Evolutionary conservation across 345 rosid genomes (phyloP), one percentile per base, ranked within the genome.

Genomic region (Trapa bicornis): DNA sequence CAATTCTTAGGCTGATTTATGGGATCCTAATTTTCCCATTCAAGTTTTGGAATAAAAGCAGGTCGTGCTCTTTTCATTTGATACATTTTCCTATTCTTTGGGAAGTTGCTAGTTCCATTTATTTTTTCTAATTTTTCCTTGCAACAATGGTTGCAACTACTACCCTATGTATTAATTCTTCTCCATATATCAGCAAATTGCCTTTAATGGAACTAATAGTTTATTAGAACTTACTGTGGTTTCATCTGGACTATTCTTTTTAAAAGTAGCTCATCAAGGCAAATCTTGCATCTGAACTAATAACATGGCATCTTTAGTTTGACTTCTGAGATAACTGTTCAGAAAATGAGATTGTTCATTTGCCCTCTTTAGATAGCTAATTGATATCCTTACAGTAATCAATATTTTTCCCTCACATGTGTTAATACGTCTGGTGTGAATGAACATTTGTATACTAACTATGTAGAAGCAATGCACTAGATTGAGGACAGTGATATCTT

Each of bases 371-470:
- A 35, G 9, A 11, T 54, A n/a, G 60, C 60, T 54, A 32, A 29
- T 11, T 58, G 12, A 58, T 33, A 58, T 58, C 35, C 6, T 16
- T 50, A 50, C 56, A 50, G 14, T 50, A 11, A 11, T 14, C 14
- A 58, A 50, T 0, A 4, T 7, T 22, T 58, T 58, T 37, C 38
- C 2, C 63, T 11, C 72, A 60, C 82, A 92, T 96, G 93, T 92
- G 61, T 78, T 89, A 74, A 81, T 89, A 81, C 95, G 93, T 48
- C 81, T 92, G 96, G 96, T 57, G 88, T 91, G 53, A 96, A 92
- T 83, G 98, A 92, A 72, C 96, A 86, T 78, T 72, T 88, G 76
- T 92, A 86, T 77, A 63, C 93, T 61, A 92, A 75, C 82, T 81
- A 79, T 75, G 70, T 72, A 61, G 96, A 84, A 64, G 80, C 83